A percentile compares a stretch with the other conserved stretches of the same genome.
Conservation (phyloP, 1,284 basidiomycete genomes). For the Megacollybia platyphylla region DNA sequence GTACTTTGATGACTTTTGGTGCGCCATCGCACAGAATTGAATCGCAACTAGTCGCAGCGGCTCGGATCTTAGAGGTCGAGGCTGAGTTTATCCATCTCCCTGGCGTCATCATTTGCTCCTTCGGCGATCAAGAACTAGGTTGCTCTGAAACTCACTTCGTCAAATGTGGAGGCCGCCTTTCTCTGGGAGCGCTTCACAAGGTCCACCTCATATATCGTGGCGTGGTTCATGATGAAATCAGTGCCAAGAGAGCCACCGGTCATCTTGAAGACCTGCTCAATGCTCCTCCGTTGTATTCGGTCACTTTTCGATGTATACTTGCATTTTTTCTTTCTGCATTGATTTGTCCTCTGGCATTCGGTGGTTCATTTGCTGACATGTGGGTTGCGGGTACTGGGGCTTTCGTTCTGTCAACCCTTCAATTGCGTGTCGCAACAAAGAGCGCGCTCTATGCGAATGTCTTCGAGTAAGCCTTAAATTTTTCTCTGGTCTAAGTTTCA, state of each 20-base stretch:
- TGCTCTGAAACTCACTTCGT: slow-evolving; percentile 76
- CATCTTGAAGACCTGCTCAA: slow-evolving; percentile 26
- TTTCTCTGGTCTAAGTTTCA: slow-evolving; percentile 9
- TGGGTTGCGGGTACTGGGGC: slow-evolving; percentile 64
- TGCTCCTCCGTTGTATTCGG: slow-evolving; percentile 48
- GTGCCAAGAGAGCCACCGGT: slow-evolving; percentile 54
- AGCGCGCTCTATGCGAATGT: slow-evolving; percentile 77
- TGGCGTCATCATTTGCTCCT: slow-evolving; percentile 71
- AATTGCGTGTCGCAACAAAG: slow-evolving; percentile 59
- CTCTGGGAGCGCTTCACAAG: slow-evolving; percentile 65
- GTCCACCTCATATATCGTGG: slow-evolving; percentile 66
- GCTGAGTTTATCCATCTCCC: slow-evolving; percentile 76
- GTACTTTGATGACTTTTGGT: slow-evolving; percentile 71
- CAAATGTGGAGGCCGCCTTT: slow-evolving; percentile 61
- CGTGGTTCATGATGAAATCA: slow-evolving; percentile 78
- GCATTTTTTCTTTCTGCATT: slow-evolving; percentile 61
- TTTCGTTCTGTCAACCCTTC: slow-evolving; percentile 52
- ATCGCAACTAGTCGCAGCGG: slow-evolving; percentile 69
- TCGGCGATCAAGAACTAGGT: slow-evolving; percentile 68
- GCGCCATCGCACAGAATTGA: slow-evolving; percentile 84
- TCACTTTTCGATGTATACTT: slow-evolving; percentile 46
- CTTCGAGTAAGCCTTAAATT: slow-evolving; percentile 57
- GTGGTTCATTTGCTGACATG: slow-evolving; percentile 76
- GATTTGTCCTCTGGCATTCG: slow-evolving; percentile 76
- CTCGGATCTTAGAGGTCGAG: slow-evolving; percentile 72